Evolutionary conservation across 2,329 filamentous ascomycete species (phyloP).

Genomic region (Monosporascus sp.): DNA sequence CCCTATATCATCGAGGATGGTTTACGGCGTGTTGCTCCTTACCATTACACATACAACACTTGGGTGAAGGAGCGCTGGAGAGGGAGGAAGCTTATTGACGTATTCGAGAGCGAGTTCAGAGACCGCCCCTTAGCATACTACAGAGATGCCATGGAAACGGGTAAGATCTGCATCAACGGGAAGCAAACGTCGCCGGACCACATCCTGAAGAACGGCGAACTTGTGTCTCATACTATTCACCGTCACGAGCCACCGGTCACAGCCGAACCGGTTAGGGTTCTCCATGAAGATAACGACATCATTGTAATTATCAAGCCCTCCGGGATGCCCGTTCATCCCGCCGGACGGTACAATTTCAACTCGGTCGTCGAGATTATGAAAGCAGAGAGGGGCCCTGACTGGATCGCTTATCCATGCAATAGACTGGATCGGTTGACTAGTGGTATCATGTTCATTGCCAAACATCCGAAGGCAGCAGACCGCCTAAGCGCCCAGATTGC

Average conservation of each 20-base stretch:
- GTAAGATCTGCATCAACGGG: conserved; percentile 76
- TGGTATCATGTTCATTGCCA: conserved; percentile 97
- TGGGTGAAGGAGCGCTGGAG: conserved; percentile 94
- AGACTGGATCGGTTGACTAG: conserved; percentile 90
- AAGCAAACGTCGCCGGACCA: conserved; percentile 62
- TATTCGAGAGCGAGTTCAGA: conserved; percentile 88
- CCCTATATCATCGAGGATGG: conserved; percentile 84
- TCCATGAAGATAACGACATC: conserved; percentile 89
- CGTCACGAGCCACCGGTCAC: conserved; percentile 94
- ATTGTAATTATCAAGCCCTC: conserved; percentile 97
- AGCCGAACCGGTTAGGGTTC: conserved; percentile 68
- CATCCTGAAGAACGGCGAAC: conserved; percentile 78
- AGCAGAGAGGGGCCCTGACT: conserved; percentile 57
- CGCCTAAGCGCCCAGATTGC: conserved; percentile 71
- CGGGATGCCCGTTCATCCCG: conserved; percentile 90
- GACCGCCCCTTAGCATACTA: conserved; percentile 87
- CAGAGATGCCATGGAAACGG: conserved; percentile 72
- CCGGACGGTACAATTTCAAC: conserved; percentile 93
- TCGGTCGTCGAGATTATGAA: conserved; percentile 91
- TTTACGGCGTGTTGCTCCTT: conserved; percentile 76
- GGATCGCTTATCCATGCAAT: conserved; percentile 70
- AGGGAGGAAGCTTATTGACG: conserved; percentile 71
- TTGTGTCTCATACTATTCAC: conserved; percentile 89
- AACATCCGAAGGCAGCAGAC: conserved; percentile 75
- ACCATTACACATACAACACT: conserved; percentile 92